Evolutionary conservation across 176 grass and related monocot genomes (phyloP), one percentile per base, ranked within the genome.

Genomic region (Echinochloa phyllopogon): DNA sequence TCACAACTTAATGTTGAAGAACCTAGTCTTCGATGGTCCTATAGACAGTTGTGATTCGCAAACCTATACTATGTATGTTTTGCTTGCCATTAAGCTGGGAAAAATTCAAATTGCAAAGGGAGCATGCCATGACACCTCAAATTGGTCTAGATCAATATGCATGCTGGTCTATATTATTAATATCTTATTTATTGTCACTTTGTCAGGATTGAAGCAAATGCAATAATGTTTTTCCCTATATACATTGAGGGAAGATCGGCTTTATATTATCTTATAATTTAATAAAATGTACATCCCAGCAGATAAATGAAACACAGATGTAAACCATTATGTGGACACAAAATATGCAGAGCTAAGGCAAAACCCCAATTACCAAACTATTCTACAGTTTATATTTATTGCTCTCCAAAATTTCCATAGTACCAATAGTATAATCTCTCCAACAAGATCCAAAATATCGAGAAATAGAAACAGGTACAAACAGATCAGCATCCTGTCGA

Each of bases 321-420:
- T 0, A 64, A 69, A 69, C 17, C 23, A 65, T 58, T 65, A 74
- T 15, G 48, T 78, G 33, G 59, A 65, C 21, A 61, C 16, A 69
- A 44, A 10, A 79, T 78, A 59, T 27, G 18, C 61, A 80, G 13
- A 87, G 36, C 41, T 27, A 65, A 33, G 5, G 21, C 1, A 73
- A 78, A 62, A 24, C 18, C n/a, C 80, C 75, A 49, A 12, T 59
- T 24, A 53, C 12, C 36, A 82, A 81, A 62, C 51, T 79, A 80
- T 69, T 91, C 69, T 83, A 90, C 59, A 87, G 43, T 29, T 56
- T 82, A 77, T 53, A 73, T 11, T 91, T 87, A 80, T 91, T 84
- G 10, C 33, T 47, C 74, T 70, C 77, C 81, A 84, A 84, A 79
- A 83, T 62, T 83, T 87, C 56, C 87, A 69, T 40, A 68, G 20